Base-by-base conservation (phyloP, 805 yeast species). In the Myxozyma nipponensis region DNA sequence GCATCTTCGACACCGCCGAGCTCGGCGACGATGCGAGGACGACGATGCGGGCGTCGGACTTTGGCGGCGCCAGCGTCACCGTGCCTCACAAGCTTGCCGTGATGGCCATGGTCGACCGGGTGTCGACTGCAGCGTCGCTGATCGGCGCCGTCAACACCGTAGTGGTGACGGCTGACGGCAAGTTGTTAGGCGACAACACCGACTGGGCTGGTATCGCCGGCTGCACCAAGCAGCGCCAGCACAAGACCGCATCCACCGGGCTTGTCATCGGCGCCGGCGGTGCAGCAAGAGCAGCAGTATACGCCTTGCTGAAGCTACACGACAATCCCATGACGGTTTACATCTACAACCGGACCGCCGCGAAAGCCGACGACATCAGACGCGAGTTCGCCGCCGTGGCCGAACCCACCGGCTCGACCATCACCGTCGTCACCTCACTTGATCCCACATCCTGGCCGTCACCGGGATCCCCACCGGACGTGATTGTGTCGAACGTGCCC, bases 211-310 rank as follows among this genome's bases (percentile, higher is more conserved):
- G 98, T 9, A 86, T 93, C 59, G 73, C 72, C 41, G 77, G 83
- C 54, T 78, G 96, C 1, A 80, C 89, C 59, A 97, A 28, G 39
- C 88, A 97, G 28, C 96, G 37, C 97, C 96, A 0, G 80, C 84
- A 21, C 86, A 77, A 65, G 96, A 96, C 1, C 6, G 73, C 89
- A 60, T 77, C 81, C 64, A n/a, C 38, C 63, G 80, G 55, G 69
- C 89, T 74, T 95, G 84, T 93, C 40, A 74, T 93, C 57, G 99
- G 99, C 45, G 96, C 96, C 19, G 99, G 99, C 38, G 99, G 99
- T 39, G 90, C 99, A 23, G 83, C 96, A 0, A 78, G 96, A 63
- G 96, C 98, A 38, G 98, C 97, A 0, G 80, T 86, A 15, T 89
- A 78, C 66, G 97, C 98, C 1, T 74, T 93, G 58, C 78, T 81